phyloP scores from a whole-genome alignment of 371 early-diverging fungal genomes.

The Mortierella sp. region DNA sequence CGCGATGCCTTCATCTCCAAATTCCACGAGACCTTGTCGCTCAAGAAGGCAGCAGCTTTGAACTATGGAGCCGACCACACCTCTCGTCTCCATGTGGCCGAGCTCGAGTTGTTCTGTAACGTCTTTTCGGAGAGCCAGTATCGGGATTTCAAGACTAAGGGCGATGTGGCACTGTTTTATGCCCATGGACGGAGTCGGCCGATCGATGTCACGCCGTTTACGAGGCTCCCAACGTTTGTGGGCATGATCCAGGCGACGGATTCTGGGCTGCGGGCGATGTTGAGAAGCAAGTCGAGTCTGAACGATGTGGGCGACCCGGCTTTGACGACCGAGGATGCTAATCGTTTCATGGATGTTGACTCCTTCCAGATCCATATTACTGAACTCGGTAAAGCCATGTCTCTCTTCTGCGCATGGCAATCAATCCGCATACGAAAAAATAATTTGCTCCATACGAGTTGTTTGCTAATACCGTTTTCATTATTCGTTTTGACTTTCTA shows the following conservation, averaged over 20 bases:
- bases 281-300: slow-evolving; percentile 29
- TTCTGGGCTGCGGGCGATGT: slow-evolving; percentile 20
- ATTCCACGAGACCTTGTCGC: slow-evolving; percentile 27
- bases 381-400: slow-evolving; percentile 32
- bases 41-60: slow-evolving; percentile 23
- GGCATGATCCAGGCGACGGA: slow-evolving; percentile 41
- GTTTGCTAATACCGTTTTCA: not conserved
- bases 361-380: slow-evolving; percentile 40
- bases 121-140: slow-evolving; percentile 44
- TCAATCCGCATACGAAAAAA: no score
- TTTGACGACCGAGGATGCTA: slow-evolving; percentile 6
- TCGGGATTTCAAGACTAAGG: slow-evolving; percentile 31
- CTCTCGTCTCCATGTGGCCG: slow-evolving; percentile 34
- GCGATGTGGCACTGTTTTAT: slow-evolving; percentile 42
- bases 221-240: slow-evolving; percentile 27
- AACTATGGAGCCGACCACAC: slow-evolving; percentile 16
- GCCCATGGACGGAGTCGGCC: slow-evolving; percentile 10
- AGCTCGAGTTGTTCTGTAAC: slow-evolving; percentile 47
- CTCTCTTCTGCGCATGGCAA: not conserved
- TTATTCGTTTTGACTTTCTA: not conserved
- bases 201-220: slow-evolving; percentile 30
- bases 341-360: slow-evolving; percentile 26
- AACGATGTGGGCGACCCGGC: slow-evolving; percentile 15
- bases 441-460: no score
- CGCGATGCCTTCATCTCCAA: slow-evolving; percentile 47